Evolutionary conservation across 2,329 filamentous ascomycete species (phyloP), one percentile per base, ranked within the genome.

Genomic region (Aschersonia sp.): DNA sequence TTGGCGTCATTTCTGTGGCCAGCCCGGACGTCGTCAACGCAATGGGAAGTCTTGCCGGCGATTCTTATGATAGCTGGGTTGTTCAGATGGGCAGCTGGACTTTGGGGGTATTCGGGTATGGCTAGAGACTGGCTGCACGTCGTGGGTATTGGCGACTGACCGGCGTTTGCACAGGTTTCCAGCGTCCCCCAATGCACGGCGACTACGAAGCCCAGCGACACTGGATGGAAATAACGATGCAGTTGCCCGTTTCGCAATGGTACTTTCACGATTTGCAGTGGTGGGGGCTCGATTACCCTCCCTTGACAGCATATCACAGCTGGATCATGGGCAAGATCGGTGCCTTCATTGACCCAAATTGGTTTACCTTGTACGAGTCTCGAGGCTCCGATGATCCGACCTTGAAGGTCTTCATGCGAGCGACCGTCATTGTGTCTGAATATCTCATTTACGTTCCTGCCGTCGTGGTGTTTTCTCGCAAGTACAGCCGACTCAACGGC

Each of bases 271-370:
- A 98, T 62, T 71, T 97, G 43, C 75, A 90, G 59, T 98, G 90
- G 83, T 98, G 92, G 92, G 94, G 94, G 1, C 75, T 98, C 55
- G 92, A 98, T 67, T 98, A 98, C 63, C 92, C 92, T 49, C 92
- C 92, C 46, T 76, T 98, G 67, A 98, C 92, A 47, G 94, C 92
- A 46, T 98, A 98, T 67, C 92, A 98, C 66, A 96, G 89, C 70
- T 97, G 89, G 90, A 60, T 92, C n/a, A 69, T 94, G 51, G 92
- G 92, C 53, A 85, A 83, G 65, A 77, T 96, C 71, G 92, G 92
- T 46, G 74, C 79, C 46, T 63, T 81, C 39, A 83, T 97, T 62
- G 73, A 94, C 53, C 81, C 85, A 1, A 66, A 78, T 7, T 98
- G 92, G 92, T 98, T 97, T 62, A 81, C 81, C 9, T 77, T 98